A percentile compares a stretch with the other conserved stretches of the same genome.
phyloP scores from a whole-genome alignment of 1,284 basidiomycete species.

The Austroboletus novae-zelandiae region DNA sequence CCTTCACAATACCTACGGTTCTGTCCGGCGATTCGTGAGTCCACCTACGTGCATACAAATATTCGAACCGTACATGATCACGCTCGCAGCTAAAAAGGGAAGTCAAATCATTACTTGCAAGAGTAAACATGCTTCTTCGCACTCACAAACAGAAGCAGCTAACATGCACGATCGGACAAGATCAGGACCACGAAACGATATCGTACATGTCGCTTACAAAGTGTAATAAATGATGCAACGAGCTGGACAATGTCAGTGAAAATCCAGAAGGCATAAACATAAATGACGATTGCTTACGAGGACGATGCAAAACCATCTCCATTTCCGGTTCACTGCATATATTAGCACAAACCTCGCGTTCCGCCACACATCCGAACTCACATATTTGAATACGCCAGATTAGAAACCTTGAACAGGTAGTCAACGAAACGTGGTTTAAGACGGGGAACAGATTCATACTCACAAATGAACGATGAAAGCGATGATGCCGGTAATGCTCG shows the following conservation, averaged over 20 bases:
- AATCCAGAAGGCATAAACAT: neutral
- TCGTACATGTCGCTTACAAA: neutral
- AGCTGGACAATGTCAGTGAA: neutral
- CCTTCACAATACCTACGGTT: neutral
- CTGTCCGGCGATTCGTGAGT: neutral
- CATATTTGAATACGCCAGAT: neutral
- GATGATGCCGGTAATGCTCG: neutral
- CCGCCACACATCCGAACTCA: neutral
- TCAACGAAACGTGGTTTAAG: neutral
- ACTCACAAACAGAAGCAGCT: neutral
- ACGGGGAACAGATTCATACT: neutral
- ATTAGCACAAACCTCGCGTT: neutral
- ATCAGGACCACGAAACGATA: neutral
- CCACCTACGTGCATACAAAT: neutral
- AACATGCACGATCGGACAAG: neutral
- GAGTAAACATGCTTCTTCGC: neutral
- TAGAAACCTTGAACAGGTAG: neutral
- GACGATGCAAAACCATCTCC: neutral
- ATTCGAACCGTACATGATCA: neutral
- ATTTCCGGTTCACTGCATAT: neutral
- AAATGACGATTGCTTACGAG: neutral
- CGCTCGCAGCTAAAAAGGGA: neutral
- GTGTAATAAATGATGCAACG: neutral
- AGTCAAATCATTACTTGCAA: too few species aligned
- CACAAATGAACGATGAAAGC: neutral